Base-by-base conservation (phyloP, 2,329 filamentous ascomycete genomes). In the Davidsoniella neocaledoniae region DNA sequence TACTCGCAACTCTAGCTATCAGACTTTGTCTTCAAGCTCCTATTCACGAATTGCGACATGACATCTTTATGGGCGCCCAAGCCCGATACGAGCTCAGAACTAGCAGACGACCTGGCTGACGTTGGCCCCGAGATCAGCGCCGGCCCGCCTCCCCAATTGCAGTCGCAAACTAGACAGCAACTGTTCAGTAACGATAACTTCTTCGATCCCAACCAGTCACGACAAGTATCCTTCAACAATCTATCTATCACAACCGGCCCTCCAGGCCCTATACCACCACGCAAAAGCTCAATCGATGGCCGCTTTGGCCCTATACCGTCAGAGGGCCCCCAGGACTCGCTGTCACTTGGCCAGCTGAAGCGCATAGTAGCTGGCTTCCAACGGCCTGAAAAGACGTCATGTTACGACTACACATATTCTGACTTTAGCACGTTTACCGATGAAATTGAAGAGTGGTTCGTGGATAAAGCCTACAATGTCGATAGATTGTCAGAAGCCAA, bases 381-480 rank as follows among this genome's bases (percentile, higher is more conserved):
- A 14, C 77, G 76, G 55, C 61, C 71, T 47, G 83, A 87, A 56
- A 75, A 81, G 46, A 70, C 74, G 41, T 77, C 79, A 9, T 47
- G 51, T 29, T 98, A 98, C 68, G 87, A 91, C 54, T 98, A 94
- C 62, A 76, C 76, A 55, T 90, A 90, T 66, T 68, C 74, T 23
- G 83, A 90, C 63, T 74, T 75, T 50, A 79, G 81, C 19, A 69
- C 77, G 0, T 81, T 94, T 57, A 78, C 84, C 16, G 86, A 91
- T 55, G 91, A 98, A 68, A 72, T 98, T 44, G 86, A 96, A 61
- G 91, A 98, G 66, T 98, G 91, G 91, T 98, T 98, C 64, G 79
- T 82, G 48, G 95, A 96, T 65, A 83, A 83, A 57, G 80, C 86
- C 54, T 83, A 84, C 64, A 88, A 96, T 61, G 84, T 85, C 66